Evolutionary conservation across 139 green algal genomes (phyloP), one percentile per base, ranked within the genome.

Genomic region (Dunaliella sp.): DNA sequence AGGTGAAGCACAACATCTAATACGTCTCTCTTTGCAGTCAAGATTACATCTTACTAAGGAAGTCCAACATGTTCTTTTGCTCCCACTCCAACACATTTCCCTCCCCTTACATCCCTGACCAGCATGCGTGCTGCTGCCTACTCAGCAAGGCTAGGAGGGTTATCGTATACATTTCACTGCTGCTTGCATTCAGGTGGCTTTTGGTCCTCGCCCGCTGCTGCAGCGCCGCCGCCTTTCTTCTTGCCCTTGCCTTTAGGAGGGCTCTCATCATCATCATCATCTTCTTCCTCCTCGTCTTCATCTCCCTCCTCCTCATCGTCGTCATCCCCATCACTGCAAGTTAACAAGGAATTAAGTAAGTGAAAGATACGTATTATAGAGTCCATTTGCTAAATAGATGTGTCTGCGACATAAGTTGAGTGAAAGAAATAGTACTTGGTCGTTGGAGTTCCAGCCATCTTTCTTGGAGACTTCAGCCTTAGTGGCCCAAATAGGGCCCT

Each of bases 151-250:
- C n/a, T n/a, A n/a, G n/a, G n/a, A n/a, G n/a, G n/a, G n/a, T n/a
- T n/a, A n/a, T n/a, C n/a, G n/a, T n/a, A n/a, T n/a, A n/a, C n/a
- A n/a, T 65, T 65, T 65, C 48, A 97, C 83, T 97, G 94, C 90
- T 97, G 93, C 92, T 97, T 96, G 94, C 94, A 97, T 85, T 97
- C 94, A 28, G 93, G 91, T 31, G 92, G 92, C 90, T 96, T 88
- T 48, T 94, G 89, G 34, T 84, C 89, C n/a, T 81, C 59, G n/a
- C 85, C 87, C 1, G 24, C 78, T 2, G 73, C 76, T 2, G 72
- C 88, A 36, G 83, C 1, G 28, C 1, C 83, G 32, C 81, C 87
- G 3, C 37, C 78, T 78, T 88, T 80, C 78, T n/a, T 81, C 81
- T 85, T 87, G 30, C 82, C 81, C 83, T 83, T 80, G 32, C 31